Evolutionary conservation across 2,329 filamentous ascomycete species (phyloP).

Genomic region (Fusarium decemcellulare): DNA sequence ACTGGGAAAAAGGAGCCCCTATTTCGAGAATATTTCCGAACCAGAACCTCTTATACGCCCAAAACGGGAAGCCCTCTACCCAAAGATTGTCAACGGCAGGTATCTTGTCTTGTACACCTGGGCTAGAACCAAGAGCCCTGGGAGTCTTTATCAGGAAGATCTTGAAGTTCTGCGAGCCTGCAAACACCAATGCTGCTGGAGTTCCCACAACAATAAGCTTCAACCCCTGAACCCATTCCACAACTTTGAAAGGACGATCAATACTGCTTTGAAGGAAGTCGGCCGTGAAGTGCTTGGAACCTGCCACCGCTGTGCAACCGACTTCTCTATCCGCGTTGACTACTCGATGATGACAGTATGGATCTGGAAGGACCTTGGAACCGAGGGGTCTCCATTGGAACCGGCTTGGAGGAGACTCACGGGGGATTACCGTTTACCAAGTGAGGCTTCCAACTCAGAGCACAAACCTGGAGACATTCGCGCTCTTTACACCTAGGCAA

Average conservation of each 20-base stretch:
- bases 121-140: neutral
- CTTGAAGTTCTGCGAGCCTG: neutral
- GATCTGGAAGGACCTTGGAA: slow-evolving; percentile 13
- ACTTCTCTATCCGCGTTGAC: neutral
- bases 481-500: neutral
- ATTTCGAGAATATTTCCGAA: neutral
- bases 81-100: neutral
- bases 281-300: neutral
- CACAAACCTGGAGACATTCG: neutral
- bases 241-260: neutral
- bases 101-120: neutral
- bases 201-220: too few relatives aligned
- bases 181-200: neutral
- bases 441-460: neutral
- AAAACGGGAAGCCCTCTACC: neutral
- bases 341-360: neutral
- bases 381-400: neutral
- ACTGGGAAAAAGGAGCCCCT: neutral
- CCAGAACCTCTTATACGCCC: neutral
- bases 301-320: neutral
- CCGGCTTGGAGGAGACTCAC: neutral
- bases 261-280: neutral
- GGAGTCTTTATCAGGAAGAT: too few relatives aligned
- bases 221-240: neutral
- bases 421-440: neutral